Conservation (phyloP, 78 protist genomes). For the Dictyostelium intermedium region DNA sequence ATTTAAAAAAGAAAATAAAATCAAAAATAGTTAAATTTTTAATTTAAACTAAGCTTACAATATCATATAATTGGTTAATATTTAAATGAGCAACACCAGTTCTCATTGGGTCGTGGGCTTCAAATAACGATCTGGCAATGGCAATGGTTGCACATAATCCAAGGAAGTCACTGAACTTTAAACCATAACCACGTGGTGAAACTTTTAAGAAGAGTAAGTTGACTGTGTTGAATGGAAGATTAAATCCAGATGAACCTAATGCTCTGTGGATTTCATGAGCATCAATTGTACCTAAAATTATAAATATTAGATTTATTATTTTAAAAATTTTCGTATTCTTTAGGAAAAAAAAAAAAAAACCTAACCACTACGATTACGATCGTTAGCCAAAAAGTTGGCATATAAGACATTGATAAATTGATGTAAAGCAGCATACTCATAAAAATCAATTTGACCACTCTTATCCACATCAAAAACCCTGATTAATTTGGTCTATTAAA, state of each 20-base stretch:
- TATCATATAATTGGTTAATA: conserved; percentile 8
- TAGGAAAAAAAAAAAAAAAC: too few species aligned
- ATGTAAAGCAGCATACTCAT: conserved; percentile 58
- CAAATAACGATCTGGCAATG: conserved; percentile 12
- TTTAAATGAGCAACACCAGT: conserved; percentile 27
- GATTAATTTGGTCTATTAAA: conserved; percentile 14
- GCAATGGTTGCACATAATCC: conserved; percentile 40
- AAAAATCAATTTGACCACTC: conserved; percentile 52
- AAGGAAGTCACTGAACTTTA: conserved; percentile 13
- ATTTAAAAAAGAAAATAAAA: too few species aligned
- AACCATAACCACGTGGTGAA: conserved; percentile 24
- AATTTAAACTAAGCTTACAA: conserved; percentile 12
- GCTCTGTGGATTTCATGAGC: conserved; percentile 32
- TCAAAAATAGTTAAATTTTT: background rate
- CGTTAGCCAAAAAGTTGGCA: conserved; percentile 19
- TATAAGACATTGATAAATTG: conserved; percentile 13
- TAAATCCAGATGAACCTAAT: conserved; percentile 14
- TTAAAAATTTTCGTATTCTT: too few species aligned
- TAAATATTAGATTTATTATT: background rate
- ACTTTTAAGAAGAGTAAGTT: conserved; percentile 18
- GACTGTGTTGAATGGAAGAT: conserved; percentile 42
- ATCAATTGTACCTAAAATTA: conserved; percentile 44
- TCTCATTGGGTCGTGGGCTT: conserved; percentile 42
- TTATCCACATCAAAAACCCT: conserved; percentile 31
- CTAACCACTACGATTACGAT: conserved; percentile 29